These are phyloP conservation scores for Batkoa obscura DNA, from an alignment of 371 early-diverging fungal genomes.

Conservation along the genomic window DNA sequence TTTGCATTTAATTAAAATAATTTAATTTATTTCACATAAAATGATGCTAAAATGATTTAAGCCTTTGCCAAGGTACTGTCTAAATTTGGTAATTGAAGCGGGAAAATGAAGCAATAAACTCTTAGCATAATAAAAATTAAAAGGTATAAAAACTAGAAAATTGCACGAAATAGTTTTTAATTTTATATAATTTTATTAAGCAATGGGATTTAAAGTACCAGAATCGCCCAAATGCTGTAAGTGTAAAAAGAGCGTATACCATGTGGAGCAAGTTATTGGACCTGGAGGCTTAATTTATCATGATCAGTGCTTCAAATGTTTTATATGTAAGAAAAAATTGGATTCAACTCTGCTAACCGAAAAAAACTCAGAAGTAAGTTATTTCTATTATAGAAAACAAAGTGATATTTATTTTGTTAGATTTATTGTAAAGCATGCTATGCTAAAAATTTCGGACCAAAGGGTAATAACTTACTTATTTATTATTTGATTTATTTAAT, in stretches of 20 bases:
- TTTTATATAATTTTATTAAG: no score
- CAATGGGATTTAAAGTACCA: no score
- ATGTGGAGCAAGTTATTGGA: constrained; percentile 1
- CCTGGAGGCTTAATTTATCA: constrained; percentile 1
- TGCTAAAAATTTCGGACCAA: background rate
- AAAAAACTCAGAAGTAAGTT: background rate
- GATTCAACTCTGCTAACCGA: background rate
- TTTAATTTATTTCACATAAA: no score
- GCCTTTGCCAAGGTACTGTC: no score
- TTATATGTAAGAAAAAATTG: background rate
- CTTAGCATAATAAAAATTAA: no score
- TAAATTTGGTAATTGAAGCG: no score
- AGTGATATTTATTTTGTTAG: background rate
- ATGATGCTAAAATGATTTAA: no score
- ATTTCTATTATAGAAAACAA: background rate
- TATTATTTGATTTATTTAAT: background rate
- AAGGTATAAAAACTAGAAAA: no score
- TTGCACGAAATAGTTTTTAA: no score
- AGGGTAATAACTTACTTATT: background rate
- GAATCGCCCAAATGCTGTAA: background rate
- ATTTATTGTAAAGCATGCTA: constrained; percentile 1
- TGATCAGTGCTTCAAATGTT: constrained; percentile 1
- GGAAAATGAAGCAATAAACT: no score
- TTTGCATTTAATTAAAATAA: no score
- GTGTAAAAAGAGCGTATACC: background rate